phyloP scores from a whole-genome alignment of 2,329 filamentous ascomycete species.

The Achaetomium macrosporum region DNA sequence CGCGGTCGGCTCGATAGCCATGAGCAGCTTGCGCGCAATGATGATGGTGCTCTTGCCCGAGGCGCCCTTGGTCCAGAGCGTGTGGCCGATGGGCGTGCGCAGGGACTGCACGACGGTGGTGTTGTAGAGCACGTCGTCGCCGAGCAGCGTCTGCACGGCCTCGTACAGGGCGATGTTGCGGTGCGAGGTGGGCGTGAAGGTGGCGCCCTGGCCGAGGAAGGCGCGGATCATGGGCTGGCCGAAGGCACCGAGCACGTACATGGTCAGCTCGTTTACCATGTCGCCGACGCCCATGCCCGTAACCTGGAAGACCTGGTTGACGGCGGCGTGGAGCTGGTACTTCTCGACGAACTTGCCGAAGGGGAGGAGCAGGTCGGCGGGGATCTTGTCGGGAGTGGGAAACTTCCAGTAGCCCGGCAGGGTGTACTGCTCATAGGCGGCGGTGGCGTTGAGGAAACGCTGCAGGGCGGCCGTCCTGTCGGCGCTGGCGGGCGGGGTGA shows the following conservation, averaged over 20 bases:
- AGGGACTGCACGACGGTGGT: conserved; percentile 30
- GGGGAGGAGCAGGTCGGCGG: conserved; percentile 41
- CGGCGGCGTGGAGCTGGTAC: conserved; percentile 38
- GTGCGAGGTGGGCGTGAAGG: conserved; percentile 30
- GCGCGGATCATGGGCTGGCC: conserved; percentile 31
- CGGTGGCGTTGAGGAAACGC: conserved; percentile 27
- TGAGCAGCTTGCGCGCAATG: conserved; percentile 31
- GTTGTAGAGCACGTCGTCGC: conserved; percentile 32
- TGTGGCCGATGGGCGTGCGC: conserved; percentile 28
- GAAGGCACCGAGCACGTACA: conserved; percentile 39
- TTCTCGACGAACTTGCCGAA: conserved; percentile 45
- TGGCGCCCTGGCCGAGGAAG: conserved; percentile 28
- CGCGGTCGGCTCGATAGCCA: conserved; percentile 32
- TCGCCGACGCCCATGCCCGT: conserved; percentile 41
- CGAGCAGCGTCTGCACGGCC: conserved; percentile 31
- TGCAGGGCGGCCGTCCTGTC: conserved; percentile 25
- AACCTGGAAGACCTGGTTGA: conserved; percentile 36
- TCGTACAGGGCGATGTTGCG: conserved; percentile 38
- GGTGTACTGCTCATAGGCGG: conserved; percentile 29
- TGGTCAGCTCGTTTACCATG: conserved; percentile 35
- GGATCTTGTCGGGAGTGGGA: conserved; percentile 38
- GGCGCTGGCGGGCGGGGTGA: conserved; percentile 19
- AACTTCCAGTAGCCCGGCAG: conserved; percentile 36
- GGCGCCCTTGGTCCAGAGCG: conserved; percentile 27
- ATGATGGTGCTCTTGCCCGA: conserved; percentile 26